These are phyloP conservation scores for Candida khao-thaluensis DNA, from an alignment of 805 yeast genomes.

Conservation along the genomic window DNA sequence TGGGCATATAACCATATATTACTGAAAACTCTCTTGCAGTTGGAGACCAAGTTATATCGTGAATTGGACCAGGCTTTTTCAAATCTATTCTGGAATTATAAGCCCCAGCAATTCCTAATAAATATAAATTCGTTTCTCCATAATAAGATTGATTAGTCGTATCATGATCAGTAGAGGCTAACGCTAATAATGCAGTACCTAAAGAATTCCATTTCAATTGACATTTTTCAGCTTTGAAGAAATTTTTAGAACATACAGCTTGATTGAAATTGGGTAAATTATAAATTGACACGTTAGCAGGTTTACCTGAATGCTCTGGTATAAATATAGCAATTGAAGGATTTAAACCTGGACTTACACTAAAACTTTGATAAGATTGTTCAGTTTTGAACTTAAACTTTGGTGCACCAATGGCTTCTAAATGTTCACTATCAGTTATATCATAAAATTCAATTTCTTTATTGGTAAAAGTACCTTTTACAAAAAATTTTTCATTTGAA, in stretches of 20 bases:
- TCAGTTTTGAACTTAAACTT: conserved; percentile 56
- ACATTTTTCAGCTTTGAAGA: conserved; percentile 95
- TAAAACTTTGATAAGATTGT: conserved; percentile 54
- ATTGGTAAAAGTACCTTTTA: conserved; percentile 51
- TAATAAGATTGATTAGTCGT: conserved; percentile 90
- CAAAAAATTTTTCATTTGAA: conserved; percentile 70
- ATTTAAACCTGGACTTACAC: conserved; percentile 81
- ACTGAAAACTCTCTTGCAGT: conserved; percentile 96
- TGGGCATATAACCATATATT: conserved; percentile 96
- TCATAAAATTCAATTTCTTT: conserved; percentile 70
- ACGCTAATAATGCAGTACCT: conserved; percentile 91
- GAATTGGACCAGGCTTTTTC: conserved; percentile 94
- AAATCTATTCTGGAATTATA: conserved; percentile 86
- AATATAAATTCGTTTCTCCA: conserved; percentile 91
- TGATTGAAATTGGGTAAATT: conserved; percentile 71
- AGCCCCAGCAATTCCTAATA: conserved; percentile 88
- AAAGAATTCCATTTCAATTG: conserved; percentile 88
- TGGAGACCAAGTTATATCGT: conserved; percentile 97
- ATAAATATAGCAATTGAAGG: conserved; percentile 89
- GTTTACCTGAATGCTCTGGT: conserved; percentile 84
- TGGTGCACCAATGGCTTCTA: conserved; percentile 46
- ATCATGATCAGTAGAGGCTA: conserved; percentile 95
- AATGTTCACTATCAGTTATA: conserved; percentile 29
- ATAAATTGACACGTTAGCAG: conserved; percentile 84
- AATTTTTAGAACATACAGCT: conserved; percentile 81